Evolutionary conservation across 768 basidiomycete species (phyloP), one percentile per base, ranked within the genome.

Genomic region (Cystobasidium ongulense): DNA sequence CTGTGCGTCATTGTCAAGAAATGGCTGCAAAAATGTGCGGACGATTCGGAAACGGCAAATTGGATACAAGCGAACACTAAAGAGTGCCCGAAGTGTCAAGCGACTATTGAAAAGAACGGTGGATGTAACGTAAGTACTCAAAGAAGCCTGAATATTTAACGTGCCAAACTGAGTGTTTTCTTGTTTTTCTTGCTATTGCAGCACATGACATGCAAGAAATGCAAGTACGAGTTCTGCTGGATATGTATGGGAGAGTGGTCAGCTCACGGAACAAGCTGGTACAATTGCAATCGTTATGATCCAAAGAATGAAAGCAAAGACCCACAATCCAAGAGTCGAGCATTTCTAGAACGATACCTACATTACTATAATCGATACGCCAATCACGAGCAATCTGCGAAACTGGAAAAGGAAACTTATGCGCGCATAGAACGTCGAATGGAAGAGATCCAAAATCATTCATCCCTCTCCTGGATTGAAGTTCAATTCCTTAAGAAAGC

Each of bases 291-390:
- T 75, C 88, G 96, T 33, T 99, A 88, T 81, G 94, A 99, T 77
- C 95, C 97, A 82, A 93, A 91, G 83, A 86, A 85, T 0, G 54
- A 38, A 11, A 76, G 91, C 33, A 88, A 94, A 41, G 96, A 98
- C 80, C 87, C 90, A 8, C 94, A 98, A 80, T 91, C 91, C 57
- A 87, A 85, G 81, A 91, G 89, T 78, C 87, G 96, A 31, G 91
- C 91, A 1, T 92, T 90, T 29, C 84, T 99, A 7, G 94, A 98
- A 81, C 86, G 96, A 33, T 99, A 99, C 81, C 87, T 99, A 18
- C 95, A 98, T 92, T 99, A 98, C 83, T 99, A 97, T 84, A 98
- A 96, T 81, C 91, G 96, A 46, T 99, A 92, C 91, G 91, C 96
- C 8, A 99, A 99, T 81, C 96, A 99, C 83, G 96, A 99, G 80